phyloP scores from a whole-genome alignment of 192 early-diverging fungal genomes.

The Mortierella alpina region DNA sequence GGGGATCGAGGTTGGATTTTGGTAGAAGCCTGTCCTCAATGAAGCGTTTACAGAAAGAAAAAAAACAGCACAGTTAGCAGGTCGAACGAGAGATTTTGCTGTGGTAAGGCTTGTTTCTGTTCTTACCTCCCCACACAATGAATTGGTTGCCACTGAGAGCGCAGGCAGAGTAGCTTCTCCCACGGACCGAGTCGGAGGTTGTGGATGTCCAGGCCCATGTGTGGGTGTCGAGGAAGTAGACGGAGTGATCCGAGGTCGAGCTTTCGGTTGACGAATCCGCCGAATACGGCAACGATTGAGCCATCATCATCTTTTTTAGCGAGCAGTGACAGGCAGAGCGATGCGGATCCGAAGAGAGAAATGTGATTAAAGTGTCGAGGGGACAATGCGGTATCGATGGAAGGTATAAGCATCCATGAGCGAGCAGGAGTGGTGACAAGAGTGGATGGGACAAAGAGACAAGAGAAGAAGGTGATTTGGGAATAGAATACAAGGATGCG shows the following conservation, averaged over 20 bases:
- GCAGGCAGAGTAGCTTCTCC: slow-evolving; percentile 18
- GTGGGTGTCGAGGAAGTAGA: slow-evolving; percentile 17
- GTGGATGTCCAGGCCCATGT: slow-evolving; percentile 13
- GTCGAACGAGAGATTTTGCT: neutral
- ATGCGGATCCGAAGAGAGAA: no score
- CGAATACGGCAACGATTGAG: no score
- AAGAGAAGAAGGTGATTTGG: no score
- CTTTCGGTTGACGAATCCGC: slow-evolving; percentile 9
- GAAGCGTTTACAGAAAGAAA: neutral
- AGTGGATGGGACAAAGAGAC: no score
- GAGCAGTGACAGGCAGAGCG: no score
- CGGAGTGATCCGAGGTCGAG: slow-evolving; percentile 15
- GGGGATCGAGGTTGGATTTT: slow-evolving; percentile 18
- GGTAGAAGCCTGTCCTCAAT: slow-evolving; percentile 12
- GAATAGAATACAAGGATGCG: no score
- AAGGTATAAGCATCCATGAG: no score
- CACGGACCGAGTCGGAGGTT: slow-evolving; percentile 12
- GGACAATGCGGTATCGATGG: no score
- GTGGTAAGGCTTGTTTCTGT: neutral
- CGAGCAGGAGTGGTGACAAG: no score
- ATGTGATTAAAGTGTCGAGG: no score
- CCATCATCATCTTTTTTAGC: no score
- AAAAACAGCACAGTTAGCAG: neutral
- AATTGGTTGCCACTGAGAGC: slow-evolving; percentile 11
- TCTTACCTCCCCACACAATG: slow-evolving; percentile 26